These are phyloP conservation scores for Penicillium sp. DNA, from an alignment of 2,329 filamentous ascomycete species.

Conservation along the genomic window DNA sequence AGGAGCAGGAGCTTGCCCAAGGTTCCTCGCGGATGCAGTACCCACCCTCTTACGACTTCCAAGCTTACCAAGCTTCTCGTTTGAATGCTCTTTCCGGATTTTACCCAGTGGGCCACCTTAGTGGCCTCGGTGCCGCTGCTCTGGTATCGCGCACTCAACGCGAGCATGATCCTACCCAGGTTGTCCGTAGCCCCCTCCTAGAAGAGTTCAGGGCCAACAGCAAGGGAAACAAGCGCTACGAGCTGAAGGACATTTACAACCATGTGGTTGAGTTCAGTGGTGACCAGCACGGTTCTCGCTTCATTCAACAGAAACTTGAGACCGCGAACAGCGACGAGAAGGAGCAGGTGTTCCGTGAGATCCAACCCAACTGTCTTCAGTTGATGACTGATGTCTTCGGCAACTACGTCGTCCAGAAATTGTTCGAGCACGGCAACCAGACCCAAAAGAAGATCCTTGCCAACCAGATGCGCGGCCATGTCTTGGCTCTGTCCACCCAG, in stretches of 20 bases:
- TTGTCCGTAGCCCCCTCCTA: conserved; percentile 68
- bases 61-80: conserved; percentile 32
- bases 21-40: conserved; percentile 32
- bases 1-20: conserved; percentile 42
- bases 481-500: conserved; percentile 75
- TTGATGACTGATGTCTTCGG: conserved; percentile 97
- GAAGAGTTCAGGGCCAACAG: conserved; percentile 75
- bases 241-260: conserved; percentile 84
- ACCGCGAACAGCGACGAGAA: conserved; percentile 95
- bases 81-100: conserved; percentile 39
- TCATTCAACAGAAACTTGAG: conserved; percentile 91
- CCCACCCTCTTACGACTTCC: conserved; percentile 35
- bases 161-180: conserved; percentile 60
- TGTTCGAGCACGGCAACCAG: conserved; percentile 95
- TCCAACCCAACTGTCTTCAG: conserved; percentile 78
- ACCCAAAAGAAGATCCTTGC: conserved; percentile 86
- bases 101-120: conserved; percentile 37
- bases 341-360: conserved; percentile 83
- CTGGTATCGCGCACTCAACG: conserved; percentile 49
- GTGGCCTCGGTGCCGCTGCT: conserved; percentile 33
- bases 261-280: conserved; percentile 93
- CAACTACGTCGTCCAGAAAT: conserved; percentile 97
- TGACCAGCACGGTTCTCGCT: conserved; percentile 91
- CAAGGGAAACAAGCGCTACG: conserved; percentile 73
- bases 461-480: conserved; percentile 81